phyloP scores from a whole-genome alignment of 2,329 filamentous ascomycete genomes.

The Teratosphaeria viscida region DNA sequence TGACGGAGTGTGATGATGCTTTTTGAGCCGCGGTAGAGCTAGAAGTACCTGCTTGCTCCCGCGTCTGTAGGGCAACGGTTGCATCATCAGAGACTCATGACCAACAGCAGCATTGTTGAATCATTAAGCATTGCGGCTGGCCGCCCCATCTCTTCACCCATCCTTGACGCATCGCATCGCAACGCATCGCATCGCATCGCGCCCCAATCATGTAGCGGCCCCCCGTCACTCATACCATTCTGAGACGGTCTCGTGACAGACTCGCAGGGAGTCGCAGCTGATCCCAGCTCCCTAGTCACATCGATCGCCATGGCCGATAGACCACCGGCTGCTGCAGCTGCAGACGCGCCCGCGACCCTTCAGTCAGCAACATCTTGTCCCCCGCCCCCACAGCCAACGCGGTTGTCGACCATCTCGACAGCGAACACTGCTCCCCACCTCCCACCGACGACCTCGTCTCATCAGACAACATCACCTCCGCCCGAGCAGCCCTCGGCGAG shows the following conservation, averaged over 20 bases:
- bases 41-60: neutral
- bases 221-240: neutral
- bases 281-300: neutral
- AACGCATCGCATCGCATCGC: neutral
- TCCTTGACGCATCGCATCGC: neutral
- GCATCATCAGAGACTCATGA: neutral
- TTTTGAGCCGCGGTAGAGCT: neutral
- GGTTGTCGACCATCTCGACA: constrained; percentile 1
- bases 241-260: neutral
- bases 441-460: neutral
- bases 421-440: neutral
- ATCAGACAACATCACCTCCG: neutral
- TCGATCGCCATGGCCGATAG: neutral
- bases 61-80: neutral
- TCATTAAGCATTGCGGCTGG: neutral
- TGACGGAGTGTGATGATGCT: neutral
- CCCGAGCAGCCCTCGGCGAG: neutral
- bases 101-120: neutral
- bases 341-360: neutral
- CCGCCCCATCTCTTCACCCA: neutral
- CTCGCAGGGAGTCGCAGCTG: neutral
- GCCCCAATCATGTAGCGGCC: neutral
- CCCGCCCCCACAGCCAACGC: neutral
- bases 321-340: constrained; percentile 7
- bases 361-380: neutral